A percentile compares a stretch with the other conserved stretches of the same genome.
These are phyloP conservation scores for Reticulascus tulasneorum DNA, from an alignment of 2,329 filamentous ascomycete species.

Conservation along the genomic window DNA sequence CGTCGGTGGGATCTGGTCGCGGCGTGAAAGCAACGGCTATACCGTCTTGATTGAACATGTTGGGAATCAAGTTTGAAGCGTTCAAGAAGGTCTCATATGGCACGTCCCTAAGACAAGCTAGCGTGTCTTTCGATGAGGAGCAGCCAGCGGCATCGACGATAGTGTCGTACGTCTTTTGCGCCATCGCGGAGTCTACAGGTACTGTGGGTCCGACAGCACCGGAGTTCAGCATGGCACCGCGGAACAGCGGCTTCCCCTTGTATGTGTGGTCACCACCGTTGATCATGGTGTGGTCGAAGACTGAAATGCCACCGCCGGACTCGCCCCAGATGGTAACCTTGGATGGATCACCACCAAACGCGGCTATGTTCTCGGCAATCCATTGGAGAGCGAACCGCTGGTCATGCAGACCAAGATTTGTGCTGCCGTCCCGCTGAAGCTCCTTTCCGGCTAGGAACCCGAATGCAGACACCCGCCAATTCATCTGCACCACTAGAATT, in stretches of 20 bases:
- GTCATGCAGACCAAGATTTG: constrained; percentile 59
- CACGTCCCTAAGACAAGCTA: constrained; percentile 52
- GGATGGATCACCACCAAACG: constrained; percentile 62
- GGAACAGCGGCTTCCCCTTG: constrained; percentile 60
- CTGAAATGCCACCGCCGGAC: constrained; percentile 55
- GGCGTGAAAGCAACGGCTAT: constrained; percentile 60
- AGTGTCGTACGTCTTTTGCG: constrained; percentile 50
- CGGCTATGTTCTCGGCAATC: constrained; percentile 60
- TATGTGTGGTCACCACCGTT: constrained; percentile 60
- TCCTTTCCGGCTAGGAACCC: constrained; percentile 58
- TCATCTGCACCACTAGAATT: constrained; percentile 60
- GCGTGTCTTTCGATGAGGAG: constrained; percentile 38
- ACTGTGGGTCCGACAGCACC: constrained; percentile 47
- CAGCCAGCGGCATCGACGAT: constrained; percentile 53
- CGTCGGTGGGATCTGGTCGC: constrained; percentile 48
- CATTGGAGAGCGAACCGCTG: constrained; percentile 58
- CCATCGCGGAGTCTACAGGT: constrained; percentile 51
- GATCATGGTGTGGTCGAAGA: constrained; percentile 58
- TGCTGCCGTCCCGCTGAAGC: constrained; percentile 48
- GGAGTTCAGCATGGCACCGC: constrained; percentile 61
- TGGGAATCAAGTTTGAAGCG: constrained; percentile 56
- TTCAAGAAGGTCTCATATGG: constrained; percentile 48
- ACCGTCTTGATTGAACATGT: constrained; percentile 51
- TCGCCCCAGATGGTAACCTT: constrained; percentile 66
- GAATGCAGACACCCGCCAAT: constrained; percentile 60